Conservation (phyloP, 805 yeast species). For the Suhomyces kilbournensis region DNA sequence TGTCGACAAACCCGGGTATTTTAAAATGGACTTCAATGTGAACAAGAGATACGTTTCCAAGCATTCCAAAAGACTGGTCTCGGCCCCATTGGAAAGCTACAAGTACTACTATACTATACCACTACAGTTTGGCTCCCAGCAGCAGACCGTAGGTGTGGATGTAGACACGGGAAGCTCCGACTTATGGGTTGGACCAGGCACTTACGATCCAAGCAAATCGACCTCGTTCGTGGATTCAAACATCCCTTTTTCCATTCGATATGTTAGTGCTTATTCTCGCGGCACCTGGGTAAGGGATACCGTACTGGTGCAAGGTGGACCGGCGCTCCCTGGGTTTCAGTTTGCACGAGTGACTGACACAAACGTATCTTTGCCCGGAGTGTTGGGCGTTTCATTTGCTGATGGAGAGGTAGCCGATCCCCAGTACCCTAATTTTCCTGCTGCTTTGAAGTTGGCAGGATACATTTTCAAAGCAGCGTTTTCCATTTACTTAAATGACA, state of each 20-base stretch:
- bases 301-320: slow-evolving; percentile 7
- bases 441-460: slow-evolving; percentile 25
- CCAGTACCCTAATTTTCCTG: slow-evolving; percentile 14
- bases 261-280: slow-evolving; percentile 3
- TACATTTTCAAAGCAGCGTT: slow-evolving; percentile 20
- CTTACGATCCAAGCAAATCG: slow-evolving; percentile 8
- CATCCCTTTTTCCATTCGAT: slow-evolving; percentile 2
- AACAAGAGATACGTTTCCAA: not conserved
- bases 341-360: slow-evolving; percentile 9
- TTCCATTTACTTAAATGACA: slow-evolving; percentile 24
- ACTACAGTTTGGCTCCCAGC: slow-evolving; percentile 11
- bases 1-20: not conserved
- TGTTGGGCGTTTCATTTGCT: slow-evolving; percentile 9
- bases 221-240: slow-evolving; percentile 5
- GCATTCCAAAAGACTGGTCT: not conserved
- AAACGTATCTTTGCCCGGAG: slow-evolving; percentile 8
- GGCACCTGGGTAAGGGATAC: slow-evolving; percentile 8
- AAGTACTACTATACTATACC: slow-evolving; percentile 5
- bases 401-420: not conserved
- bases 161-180: slow-evolving; percentile 14
- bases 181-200: slow-evolving; percentile 6
- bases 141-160: slow-evolving; percentile 8
- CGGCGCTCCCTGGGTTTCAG: slow-evolving; percentile 6
- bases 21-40: slow-evolving; percentile 3
- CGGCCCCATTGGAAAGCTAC: slow-evolving; percentile 5